Percentiles rank a stretch among this genome's conserved stretches.
Evolutionary conservation across 2,329 filamentous ascomycete species (phyloP).

Genomic region (Ophiostoma ips): DNA sequence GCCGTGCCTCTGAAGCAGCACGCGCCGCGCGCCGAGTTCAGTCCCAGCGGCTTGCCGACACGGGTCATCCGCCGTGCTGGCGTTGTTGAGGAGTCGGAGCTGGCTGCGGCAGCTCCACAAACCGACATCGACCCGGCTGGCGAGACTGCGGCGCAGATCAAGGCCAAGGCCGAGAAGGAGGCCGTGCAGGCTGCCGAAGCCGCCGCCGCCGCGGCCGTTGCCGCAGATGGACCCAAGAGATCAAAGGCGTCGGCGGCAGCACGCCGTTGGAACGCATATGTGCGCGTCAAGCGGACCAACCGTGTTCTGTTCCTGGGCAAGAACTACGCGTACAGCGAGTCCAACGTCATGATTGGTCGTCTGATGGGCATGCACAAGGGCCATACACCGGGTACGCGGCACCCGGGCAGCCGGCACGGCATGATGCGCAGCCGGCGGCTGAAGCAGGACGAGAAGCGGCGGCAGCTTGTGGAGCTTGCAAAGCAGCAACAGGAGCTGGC

Average conservation of each 20-base stretch:
- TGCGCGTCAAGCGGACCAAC: slow-evolving; percentile 13
- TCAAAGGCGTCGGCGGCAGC: slow-evolving; percentile 9
- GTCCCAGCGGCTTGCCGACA: slow-evolving; percentile 22
- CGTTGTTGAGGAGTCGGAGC: slow-evolving; percentile 6
- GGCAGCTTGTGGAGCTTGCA: slow-evolving; percentile 10
- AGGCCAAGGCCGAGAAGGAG: background rate
- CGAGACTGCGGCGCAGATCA: background rate
- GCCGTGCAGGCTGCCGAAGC: slow-evolving; percentile 2
- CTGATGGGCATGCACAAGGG: slow-evolving; percentile 37
- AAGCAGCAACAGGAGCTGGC: slow-evolving; percentile 11
- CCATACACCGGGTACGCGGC: slow-evolving; percentile 30
- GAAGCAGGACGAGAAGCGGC: slow-evolving; percentile 9
- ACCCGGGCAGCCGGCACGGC: slow-evolving; percentile 35
- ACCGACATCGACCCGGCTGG: background rate
- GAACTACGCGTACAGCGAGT: slow-evolving; percentile 45
- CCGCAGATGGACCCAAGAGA: background rate
- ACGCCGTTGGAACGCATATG: slow-evolving; percentile 14
- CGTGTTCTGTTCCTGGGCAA: slow-evolving; percentile 13
- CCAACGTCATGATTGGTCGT: slow-evolving; percentile 44
- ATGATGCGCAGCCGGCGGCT: slow-evolving; percentile 24
- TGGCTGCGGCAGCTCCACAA: slow-evolving; percentile 1
- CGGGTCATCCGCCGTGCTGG: slow-evolving; percentile 19
- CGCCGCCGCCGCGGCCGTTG: background rate
- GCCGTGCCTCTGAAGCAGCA: slow-evolving; percentile 28
- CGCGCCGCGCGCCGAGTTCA: slow-evolving; percentile 21